phyloP scores from a whole-genome alignment of 495 filamentous ascomycete genomes.

The Margaritispora aquatica region DNA sequence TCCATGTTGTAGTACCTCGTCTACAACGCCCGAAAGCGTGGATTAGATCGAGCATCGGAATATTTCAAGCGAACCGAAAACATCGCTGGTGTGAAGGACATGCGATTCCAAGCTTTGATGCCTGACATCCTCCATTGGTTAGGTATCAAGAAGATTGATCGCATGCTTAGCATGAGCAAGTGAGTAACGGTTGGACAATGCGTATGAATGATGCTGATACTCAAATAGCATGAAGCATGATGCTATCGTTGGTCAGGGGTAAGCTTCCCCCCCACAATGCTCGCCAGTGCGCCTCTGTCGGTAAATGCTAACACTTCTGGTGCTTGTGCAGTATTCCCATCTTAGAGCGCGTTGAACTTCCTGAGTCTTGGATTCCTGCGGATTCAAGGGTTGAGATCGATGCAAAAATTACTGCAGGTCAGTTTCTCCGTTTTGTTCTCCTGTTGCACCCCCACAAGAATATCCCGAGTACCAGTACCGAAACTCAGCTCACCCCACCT shows the following conservation, averaged over 20 bases:
- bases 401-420: slow-evolving; percentile 97
- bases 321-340: slow-evolving; percentile 80
- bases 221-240: slow-evolving; percentile 87
- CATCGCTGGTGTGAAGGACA: slow-evolving; percentile 94
- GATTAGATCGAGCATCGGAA: slow-evolving; percentile 84
- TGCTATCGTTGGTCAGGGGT: slow-evolving; percentile 91
- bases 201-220: slow-evolving; percentile 11
- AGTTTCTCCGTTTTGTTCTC: slow-evolving; percentile 37
- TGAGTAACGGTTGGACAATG: slow-evolving; percentile 33
- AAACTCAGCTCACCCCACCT: slow-evolving; percentile 6
- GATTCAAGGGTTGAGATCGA: slow-evolving; percentile 98
- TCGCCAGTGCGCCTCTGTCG: neutral
- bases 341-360: slow-evolving; percentile 86
- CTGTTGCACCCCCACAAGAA: slow-evolving; percentile 6
- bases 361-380: slow-evolving; percentile 88
- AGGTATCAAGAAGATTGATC: slow-evolving; percentile 96
- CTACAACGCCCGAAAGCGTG: slow-evolving; percentile 89
- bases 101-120: slow-evolving; percentile 99
- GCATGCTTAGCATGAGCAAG: slow-evolving; percentile 99
- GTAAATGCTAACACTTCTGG: slow-evolving; percentile 6
- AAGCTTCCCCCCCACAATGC: slow-evolving; percentile 24
- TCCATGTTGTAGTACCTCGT: slow-evolving; percentile 58
- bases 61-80: slow-evolving; percentile 97
- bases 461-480: no score
- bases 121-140: slow-evolving; percentile 98